phyloP scores from a whole-genome alignment of 768 basidiomycete species.

The Leccinum longicurvipes region DNA sequence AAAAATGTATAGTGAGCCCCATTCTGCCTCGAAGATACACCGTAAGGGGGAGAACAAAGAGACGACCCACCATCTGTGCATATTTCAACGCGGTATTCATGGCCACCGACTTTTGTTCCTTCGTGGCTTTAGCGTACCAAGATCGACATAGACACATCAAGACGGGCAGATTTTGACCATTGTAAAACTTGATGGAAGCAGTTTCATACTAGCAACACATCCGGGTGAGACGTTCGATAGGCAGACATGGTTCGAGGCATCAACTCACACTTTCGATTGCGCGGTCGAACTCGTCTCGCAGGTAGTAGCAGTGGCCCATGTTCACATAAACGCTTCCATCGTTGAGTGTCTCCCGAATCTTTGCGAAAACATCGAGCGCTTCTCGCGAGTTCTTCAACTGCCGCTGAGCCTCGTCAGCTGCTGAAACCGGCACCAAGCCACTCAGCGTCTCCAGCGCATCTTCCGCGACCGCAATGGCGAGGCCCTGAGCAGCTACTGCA shows the following conservation, averaged over 20 bases:
- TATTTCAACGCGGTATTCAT: slow-evolving; percentile 85
- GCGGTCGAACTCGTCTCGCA: slow-evolving; percentile 89
- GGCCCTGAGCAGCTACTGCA: slow-evolving; percentile 91
- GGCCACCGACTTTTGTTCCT: slow-evolving; percentile 76
- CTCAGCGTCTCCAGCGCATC: slow-evolving; percentile 74
- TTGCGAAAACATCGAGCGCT: slow-evolving; percentile 84
- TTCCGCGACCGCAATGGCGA: slow-evolving; percentile 93
- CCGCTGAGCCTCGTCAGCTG: slow-evolving; percentile 62
- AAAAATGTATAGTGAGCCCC: slow-evolving; percentile 1
- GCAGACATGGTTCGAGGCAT: not conserved
- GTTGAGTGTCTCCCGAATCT: slow-evolving; percentile 82
- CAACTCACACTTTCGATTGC: slow-evolving; percentile 89
- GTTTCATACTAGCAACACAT: slow-evolving; percentile 73
- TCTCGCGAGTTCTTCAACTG: slow-evolving; percentile 76
- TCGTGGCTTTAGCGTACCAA: slow-evolving; percentile 92
- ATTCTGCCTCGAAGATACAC: not conserved
- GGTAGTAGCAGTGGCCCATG: slow-evolving; percentile 94
- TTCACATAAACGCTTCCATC: slow-evolving; percentile 90
- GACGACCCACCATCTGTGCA: slow-evolving; percentile 62
- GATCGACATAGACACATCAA: slow-evolving; percentile 86
- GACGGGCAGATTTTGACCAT: slow-evolving; percentile 68
- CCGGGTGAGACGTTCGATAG: not conserved
- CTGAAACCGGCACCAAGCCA: slow-evolving; percentile 45
- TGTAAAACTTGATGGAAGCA: slow-evolving; percentile 75
- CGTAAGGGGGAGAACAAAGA: not conserved